phyloP scores from a whole-genome alignment of 2,329 filamentous ascomycete species.

The Didymella keratinophila region DNA sequence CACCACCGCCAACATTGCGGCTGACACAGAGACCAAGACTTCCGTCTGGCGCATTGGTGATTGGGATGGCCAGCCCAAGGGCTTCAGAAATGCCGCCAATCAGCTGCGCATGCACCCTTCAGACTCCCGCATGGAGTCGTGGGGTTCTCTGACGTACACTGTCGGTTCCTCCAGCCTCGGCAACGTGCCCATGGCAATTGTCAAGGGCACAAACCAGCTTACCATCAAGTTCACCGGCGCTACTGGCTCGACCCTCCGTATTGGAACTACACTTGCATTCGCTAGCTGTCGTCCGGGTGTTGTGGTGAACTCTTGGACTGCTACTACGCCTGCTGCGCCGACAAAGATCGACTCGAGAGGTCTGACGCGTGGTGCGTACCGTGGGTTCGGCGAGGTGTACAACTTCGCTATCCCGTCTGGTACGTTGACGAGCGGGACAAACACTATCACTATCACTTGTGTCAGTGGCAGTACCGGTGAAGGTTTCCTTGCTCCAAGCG shows the following conservation, averaged over 20 bases:
- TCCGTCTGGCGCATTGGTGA: slow-evolving; percentile 71
- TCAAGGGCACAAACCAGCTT: slow-evolving; percentile 67
- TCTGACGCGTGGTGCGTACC: slow-evolving; percentile 70
- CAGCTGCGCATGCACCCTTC: slow-evolving; percentile 74
- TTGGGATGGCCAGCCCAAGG: slow-evolving; percentile 66
- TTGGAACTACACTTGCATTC: slow-evolving; percentile 71
- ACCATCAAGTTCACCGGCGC: slow-evolving; percentile 67
- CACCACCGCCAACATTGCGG: slow-evolving; percentile 61
- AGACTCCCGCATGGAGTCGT: slow-evolving; percentile 68
- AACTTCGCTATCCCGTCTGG: slow-evolving; percentile 67
- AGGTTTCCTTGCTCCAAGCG: slow-evolving; percentile 65
- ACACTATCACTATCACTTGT: slow-evolving; percentile 68
- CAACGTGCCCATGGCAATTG: slow-evolving; percentile 72
- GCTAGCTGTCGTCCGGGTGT: slow-evolving; percentile 65
- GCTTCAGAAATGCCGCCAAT: slow-evolving; percentile 72
- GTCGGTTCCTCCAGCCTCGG: slow-evolving; percentile 62
- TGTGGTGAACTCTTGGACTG: slow-evolving; percentile 64
- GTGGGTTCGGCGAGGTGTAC: slow-evolving; percentile 70
- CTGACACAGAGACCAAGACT: slow-evolving; percentile 57
- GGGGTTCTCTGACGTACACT: slow-evolving; percentile 68
- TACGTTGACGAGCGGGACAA: slow-evolving; percentile 65
- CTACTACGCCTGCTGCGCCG: slow-evolving; percentile 61
- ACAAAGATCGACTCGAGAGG: slow-evolving; percentile 70
- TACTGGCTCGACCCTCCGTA: slow-evolving; percentile 64
- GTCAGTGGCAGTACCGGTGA: slow-evolving; percentile 66